A percentile compares a stretch with the other conserved stretches of the same genome.
These are phyloP conservation scores for Phaeodactylum tricornutum DNA, from an alignment of 108 stramenopile genomes.

Conservation along the genomic window DNA sequence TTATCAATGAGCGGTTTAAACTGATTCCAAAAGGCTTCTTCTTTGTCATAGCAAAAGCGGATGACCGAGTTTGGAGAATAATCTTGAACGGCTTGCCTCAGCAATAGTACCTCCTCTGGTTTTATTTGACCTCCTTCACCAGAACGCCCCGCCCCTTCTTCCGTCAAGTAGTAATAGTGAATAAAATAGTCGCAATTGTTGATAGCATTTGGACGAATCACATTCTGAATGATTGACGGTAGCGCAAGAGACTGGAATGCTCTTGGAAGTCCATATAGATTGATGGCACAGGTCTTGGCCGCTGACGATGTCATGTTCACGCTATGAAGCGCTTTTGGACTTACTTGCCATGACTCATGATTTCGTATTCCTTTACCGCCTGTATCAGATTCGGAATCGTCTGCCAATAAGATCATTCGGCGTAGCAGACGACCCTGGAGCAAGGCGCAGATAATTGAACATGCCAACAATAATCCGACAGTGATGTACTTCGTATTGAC, in stretches of 20 bases:
- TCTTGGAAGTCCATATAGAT: slow-evolving; percentile 18
- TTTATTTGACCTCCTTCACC: slow-evolving; percentile 28
- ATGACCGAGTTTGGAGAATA: slow-evolving; percentile 5
- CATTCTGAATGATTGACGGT: slow-evolving; percentile 21
- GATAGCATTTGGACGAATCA: slow-evolving; percentile 18
- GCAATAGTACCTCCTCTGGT: slow-evolving; percentile 24
- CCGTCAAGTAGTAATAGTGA: slow-evolving; percentile 10
- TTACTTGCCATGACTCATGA: too few relatives aligned
- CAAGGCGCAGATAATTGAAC: too few relatives aligned
- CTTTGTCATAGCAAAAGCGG: slow-evolving; percentile 20
- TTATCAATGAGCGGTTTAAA: too few relatives aligned
- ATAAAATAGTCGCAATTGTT: slow-evolving; percentile 32
- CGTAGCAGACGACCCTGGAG: too few relatives aligned
- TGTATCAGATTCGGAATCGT: too few relatives aligned
- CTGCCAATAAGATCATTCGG: too few relatives aligned
- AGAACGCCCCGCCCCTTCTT: slow-evolving; percentile 16
- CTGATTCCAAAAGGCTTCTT: slow-evolving; percentile 18
- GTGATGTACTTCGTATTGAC: too few relatives aligned
- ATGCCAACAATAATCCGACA: too few relatives aligned
- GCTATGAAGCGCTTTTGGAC: too few relatives aligned
- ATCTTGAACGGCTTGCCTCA: slow-evolving; percentile 20
- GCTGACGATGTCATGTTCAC: too few relatives aligned
- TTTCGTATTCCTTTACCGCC: too few relatives aligned
- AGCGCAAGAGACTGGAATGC: slow-evolving; percentile 19
- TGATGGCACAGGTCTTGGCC: slow-evolving; percentile 4